Evolutionary conservation across 2,329 filamentous ascomycete genomes (phyloP).

Genomic region (Monosporascus sp.): DNA sequence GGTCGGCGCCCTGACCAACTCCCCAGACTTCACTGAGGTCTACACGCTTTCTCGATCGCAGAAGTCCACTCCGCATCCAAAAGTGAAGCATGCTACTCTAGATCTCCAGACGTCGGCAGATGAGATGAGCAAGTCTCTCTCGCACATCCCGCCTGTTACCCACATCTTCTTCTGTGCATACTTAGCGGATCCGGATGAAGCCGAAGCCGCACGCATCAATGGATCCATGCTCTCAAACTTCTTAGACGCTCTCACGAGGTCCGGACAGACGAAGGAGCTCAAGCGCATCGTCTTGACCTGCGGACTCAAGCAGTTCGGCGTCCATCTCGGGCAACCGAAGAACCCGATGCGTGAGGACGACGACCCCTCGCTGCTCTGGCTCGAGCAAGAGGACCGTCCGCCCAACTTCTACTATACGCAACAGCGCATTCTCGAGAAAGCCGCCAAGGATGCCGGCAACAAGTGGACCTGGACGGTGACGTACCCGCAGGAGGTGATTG

Average conservation of each 20-base stretch:
- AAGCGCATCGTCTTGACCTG: constrained; percentile 45
- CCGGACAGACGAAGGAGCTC: constrained; percentile 33
- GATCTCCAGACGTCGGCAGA: constrained; percentile 11
- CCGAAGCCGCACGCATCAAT: constrained; percentile 19
- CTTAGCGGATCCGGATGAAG: constrained; percentile 11
- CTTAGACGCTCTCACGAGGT: constrained; percentile 37
- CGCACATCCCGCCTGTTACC: constrained; percentile 13
- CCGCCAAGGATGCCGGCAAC: constrained; percentile 8
- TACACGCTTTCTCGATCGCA: constrained; percentile 15
- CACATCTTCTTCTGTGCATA: constrained; percentile 17
- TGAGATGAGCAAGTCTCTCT: constrained; percentile 9
- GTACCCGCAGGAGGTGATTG: constrained; percentile 30
- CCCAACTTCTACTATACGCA: constrained; percentile 49
- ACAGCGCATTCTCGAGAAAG: constrained; percentile 35
- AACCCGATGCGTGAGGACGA: constrained; percentile 43
- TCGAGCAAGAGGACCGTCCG: constrained; percentile 30
- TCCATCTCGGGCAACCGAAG: constrained; percentile 43
- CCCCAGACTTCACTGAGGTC: constrained; percentile 11
- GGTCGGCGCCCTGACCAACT: constrained; percentile 8
- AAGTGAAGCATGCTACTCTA: constrained; percentile 13
- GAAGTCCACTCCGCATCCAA: constrained; percentile 5
- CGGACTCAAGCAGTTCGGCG: constrained; percentile 47
- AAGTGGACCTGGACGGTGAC: constrained; percentile 24
- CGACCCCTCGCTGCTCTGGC: constrained; percentile 26
- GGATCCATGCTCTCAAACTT: constrained; percentile 43